These are phyloP conservation scores for Candida argentea DNA, from an alignment of 805 yeast genomes.

Conservation along the genomic window DNA sequence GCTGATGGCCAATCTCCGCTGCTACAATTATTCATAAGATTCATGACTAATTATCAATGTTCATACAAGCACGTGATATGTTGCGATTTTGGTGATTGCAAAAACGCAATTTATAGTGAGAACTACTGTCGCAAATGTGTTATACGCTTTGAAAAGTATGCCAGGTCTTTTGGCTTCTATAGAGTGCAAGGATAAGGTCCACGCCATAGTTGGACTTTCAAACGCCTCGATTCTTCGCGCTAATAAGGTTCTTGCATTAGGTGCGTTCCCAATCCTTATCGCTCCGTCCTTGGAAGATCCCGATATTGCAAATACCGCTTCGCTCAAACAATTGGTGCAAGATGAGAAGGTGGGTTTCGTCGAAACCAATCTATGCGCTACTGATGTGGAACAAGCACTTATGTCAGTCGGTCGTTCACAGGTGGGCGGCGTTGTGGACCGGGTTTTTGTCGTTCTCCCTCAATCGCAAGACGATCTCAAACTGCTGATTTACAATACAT, in stretches of 20 bases:
- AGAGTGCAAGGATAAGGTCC: constrained; percentile 40
- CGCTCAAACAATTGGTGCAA: background rate
- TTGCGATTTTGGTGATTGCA: too few relatives aligned
- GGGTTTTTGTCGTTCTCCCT: constrained; percentile 55
- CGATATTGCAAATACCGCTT: constrained; percentile 1
- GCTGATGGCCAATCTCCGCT: too few relatives aligned
- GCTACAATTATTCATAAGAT: too few relatives aligned
- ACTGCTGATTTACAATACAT: constrained; percentile 34
- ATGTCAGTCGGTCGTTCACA: constrained; percentile 41
- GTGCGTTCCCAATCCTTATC: constrained; percentile 45
- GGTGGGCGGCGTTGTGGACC: constrained; percentile 60
- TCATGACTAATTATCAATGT: too few relatives aligned
- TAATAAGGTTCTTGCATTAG: constrained; percentile 36
- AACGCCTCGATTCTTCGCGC: constrained; percentile 39
- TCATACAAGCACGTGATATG: too few relatives aligned
- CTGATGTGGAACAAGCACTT: constrained; percentile 4
- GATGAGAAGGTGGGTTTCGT: background rate
- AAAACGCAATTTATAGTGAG: too few relatives aligned
- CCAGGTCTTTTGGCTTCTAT: constrained; percentile 28
- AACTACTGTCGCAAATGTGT: too few relatives aligned
- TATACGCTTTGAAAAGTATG: too few relatives aligned
- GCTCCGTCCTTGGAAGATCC: constrained; percentile 14
- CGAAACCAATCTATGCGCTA: constrained; percentile 1
- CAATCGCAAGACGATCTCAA: constrained; percentile 19
- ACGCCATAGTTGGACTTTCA: constrained; percentile 47